Base-by-base conservation (phyloP, 495 filamentous ascomycete genomes). In the Neurospora pannonica region DNA sequence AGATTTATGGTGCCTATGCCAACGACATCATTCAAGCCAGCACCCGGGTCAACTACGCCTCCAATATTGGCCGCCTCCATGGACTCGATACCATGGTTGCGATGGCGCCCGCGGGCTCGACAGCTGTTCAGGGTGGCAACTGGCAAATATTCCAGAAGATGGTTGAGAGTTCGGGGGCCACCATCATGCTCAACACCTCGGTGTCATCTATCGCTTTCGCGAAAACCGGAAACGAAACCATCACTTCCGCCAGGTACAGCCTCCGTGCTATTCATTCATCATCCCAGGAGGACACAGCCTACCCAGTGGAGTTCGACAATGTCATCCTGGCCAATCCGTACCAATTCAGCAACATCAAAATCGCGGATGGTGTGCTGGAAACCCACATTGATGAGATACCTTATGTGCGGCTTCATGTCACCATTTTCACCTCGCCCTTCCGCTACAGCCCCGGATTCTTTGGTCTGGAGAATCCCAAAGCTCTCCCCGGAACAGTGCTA, bases 11-110 rank as follows among this genome's bases (percentile, higher is more conserved):
- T 0, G 75, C 81, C 11, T 99, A 97, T 79, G 83, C 92, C 2
- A 89, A 89, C 13, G 94, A 99, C 70, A 90, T 99, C 54, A 89
- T 99, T 15, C 97, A 98, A 83, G 93, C 96, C 3, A 92, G 90
- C 76, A 98, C 96, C 1, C 87, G 96, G 6, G 96, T 98, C 60
- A 99, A 99, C 79, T 98, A 98, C 83, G 96, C 92, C 0, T 93
- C 95, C 75, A 98, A 99, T 74, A 79, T 99, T 8, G 86, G 83
- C 3, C 81, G 90, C 62, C 96, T 98, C 38, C 95, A 99, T 78
- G 97, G 93, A 4, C 81, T 99, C 11, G 94, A 95, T 76, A 90
- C 94, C 0, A 95, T 98, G 92, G 96, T 86, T 54, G 81, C 85
- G 3, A 93, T 98, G 93, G 93, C 95, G 2, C 90, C 94, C 0